A percentile compares a stretch with the other conserved stretches of the same genome.
Conservation (phyloP, 148 eudicot species). For the Rhododendron williamsianum region DNA sequence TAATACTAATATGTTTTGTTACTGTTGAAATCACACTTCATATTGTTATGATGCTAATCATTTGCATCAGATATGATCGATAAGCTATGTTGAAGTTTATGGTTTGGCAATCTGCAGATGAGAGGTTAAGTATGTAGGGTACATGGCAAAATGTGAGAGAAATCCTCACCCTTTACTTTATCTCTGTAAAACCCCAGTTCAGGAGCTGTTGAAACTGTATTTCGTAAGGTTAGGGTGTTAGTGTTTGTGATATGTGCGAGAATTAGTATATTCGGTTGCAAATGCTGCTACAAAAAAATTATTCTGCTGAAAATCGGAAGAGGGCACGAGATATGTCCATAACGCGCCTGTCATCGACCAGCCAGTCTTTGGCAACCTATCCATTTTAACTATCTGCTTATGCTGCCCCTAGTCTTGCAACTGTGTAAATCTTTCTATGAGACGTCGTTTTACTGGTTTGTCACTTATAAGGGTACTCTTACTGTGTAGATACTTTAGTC, state of each 20-base stretch:
- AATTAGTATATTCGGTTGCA: not conserved
- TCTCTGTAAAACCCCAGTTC: not conserved
- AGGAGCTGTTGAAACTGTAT: not conserved
- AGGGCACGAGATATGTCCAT: not conserved
- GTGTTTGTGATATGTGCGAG: not conserved
- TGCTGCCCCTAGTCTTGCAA: not conserved
- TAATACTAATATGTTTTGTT: not conserved
- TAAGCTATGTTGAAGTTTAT: not conserved
- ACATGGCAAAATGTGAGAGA: no score
- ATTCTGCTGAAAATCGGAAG: not conserved
- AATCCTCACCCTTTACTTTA: not conserved
- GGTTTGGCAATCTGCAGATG: not conserved
- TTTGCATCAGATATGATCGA: no score
- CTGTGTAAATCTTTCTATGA: not conserved
- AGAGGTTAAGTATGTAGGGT: no score
- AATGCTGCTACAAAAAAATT: not conserved
- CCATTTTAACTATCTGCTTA: not conserved
- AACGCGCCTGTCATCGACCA: not conserved
- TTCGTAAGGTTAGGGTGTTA: not conserved
- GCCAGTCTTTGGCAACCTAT: not conserved
- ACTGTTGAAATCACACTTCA: not conserved
- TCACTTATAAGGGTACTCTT: not conserved
- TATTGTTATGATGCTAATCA: not conserved
- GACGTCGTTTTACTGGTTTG: not conserved
- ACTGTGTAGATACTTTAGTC: not conserved